Percentiles rank a stretch among this genome's conserved stretches.
phyloP scores from a whole-genome alignment of 768 basidiomycete genomes.

The Trametes elegans region DNA sequence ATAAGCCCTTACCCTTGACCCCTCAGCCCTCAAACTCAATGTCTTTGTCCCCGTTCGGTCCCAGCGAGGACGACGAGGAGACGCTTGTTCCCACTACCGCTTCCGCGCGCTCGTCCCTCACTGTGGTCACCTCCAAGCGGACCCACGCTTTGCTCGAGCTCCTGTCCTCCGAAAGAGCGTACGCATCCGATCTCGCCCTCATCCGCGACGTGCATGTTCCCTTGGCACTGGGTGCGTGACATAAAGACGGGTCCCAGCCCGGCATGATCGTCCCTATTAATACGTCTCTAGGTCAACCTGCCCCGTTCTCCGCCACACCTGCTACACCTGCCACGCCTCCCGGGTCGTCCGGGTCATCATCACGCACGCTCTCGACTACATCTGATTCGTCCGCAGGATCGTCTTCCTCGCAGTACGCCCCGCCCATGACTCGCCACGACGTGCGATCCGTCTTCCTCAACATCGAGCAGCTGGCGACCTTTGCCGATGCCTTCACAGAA shows the following conservation, averaged over 20 bases:
- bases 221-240: slow-evolving; percentile 63
- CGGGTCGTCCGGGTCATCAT: slow-evolving; percentile 50
- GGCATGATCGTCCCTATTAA: slow-evolving; percentile 16
- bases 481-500: slow-evolving; percentile 66
- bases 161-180: slow-evolving; percentile 75
- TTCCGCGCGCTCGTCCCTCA: slow-evolving; percentile 15
- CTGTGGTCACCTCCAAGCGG: slow-evolving; percentile 53
- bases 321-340: slow-evolving; percentile 35
- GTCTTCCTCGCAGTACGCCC: slow-evolving; percentile 29
- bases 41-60: slow-evolving; percentile 10
- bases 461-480: slow-evolving; percentile 68
- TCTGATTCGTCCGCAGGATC: slow-evolving; percentile 43
- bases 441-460: slow-evolving; percentile 74
- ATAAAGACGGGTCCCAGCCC: background rate
- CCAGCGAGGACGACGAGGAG: slow-evolving; percentile 16
- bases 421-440: slow-evolving; percentile 74
- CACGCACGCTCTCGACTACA: slow-evolving; percentile 50
- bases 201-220: slow-evolving; percentile 79
- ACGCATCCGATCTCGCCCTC: slow-evolving; percentile 79
- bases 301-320: slow-evolving; percentile 36
- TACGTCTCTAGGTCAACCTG: slow-evolving; percentile 36
- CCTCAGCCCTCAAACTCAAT: slow-evolving; percentile 24
- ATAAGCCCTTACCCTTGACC: slow-evolving; percentile 34
- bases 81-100: slow-evolving; percentile 17
- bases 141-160: slow-evolving; percentile 77